phyloP scores from a whole-genome alignment of 2,329 filamentous ascomycete genomes.

The Claviceps humidiphila region DNA sequence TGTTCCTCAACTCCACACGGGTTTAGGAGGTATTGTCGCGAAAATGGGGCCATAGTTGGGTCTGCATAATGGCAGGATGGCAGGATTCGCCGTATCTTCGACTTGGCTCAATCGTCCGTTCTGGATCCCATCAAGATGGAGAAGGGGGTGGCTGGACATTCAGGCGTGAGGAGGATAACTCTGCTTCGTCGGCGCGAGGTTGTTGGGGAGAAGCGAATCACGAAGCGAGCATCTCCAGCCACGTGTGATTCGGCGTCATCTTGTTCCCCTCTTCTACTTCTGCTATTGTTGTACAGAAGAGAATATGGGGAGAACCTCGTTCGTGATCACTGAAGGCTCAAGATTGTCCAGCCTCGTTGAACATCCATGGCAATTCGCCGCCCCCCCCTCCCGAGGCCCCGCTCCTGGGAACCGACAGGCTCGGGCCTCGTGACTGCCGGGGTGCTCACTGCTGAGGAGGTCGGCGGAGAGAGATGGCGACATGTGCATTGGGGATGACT shows the following conservation, averaged over 20 bases:
- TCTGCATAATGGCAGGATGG: background rate
- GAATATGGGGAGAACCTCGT: background rate
- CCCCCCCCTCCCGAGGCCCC: background rate
- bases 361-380: background rate
- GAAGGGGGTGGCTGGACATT: background rate
- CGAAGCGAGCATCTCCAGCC: too few species aligned
- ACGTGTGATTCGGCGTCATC: background rate
- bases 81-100: background rate
- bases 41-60: background rate
- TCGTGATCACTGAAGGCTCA: background rate
- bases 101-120: background rate
- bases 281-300: background rate
- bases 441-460: background rate
- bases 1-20: background rate
- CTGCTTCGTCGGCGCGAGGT: too few species aligned
- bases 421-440: slow-evolving; percentile 1
- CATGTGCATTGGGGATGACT: background rate
- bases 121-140: background rate
- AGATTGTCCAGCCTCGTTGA: background rate
- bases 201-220: too few species aligned
- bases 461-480: background rate
- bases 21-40: background rate
- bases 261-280: too few species aligned
- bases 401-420: slow-evolving; percentile 1
- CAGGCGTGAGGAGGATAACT: too few species aligned